phyloP scores from a whole-genome alignment of 495 filamentous ascomycete species.

The Podospora appendiculata region DNA sequence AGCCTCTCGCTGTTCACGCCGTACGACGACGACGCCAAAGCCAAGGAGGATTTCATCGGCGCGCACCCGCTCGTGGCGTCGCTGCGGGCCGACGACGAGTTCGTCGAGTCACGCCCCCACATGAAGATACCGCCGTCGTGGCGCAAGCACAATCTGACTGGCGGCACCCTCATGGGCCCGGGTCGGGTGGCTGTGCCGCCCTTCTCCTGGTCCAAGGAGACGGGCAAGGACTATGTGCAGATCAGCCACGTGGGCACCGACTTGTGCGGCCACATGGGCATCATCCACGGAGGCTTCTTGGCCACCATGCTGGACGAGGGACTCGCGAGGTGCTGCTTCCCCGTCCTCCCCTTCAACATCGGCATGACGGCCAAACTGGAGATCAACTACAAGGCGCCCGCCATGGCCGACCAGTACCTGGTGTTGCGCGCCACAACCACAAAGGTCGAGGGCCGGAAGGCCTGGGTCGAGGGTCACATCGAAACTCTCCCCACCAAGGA shows the following conservation, averaged over 20 bases:
- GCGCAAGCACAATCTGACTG: conserved; percentile 70
- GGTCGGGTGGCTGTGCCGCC: conserved; percentile 79
- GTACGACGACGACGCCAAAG: conserved; percentile 47
- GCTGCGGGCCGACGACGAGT: conserved; percentile 60
- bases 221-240: conserved; percentile 63
- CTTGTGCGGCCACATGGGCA: conserved; percentile 85
- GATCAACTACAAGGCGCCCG: conserved; percentile 79
- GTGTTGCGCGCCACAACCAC: conserved; percentile 74
- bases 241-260: conserved; percentile 74
- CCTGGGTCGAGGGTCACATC: conserved; percentile 88
- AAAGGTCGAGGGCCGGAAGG: conserved; percentile 90
- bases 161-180: conserved; percentile 67
- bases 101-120: conserved; percentile 75
- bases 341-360: conserved; percentile 78
- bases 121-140: conserved; percentile 66
- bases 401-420: conserved; percentile 65
- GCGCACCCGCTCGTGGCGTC: conserved; percentile 61
- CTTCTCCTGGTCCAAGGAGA: conserved; percentile 60
- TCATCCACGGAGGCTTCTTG: conserved; percentile 85
- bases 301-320: conserved; percentile 93
- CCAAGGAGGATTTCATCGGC: conserved; percentile 65
- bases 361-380: conserved; percentile 88
- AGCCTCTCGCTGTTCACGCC: conserved; percentile 61
- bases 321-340: conserved; percentile 83
- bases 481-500: conserved; percentile 60